phyloP scores from a whole-genome alignment of 768 basidiomycete species.

The Pleurotus citrinopileatus region DNA sequence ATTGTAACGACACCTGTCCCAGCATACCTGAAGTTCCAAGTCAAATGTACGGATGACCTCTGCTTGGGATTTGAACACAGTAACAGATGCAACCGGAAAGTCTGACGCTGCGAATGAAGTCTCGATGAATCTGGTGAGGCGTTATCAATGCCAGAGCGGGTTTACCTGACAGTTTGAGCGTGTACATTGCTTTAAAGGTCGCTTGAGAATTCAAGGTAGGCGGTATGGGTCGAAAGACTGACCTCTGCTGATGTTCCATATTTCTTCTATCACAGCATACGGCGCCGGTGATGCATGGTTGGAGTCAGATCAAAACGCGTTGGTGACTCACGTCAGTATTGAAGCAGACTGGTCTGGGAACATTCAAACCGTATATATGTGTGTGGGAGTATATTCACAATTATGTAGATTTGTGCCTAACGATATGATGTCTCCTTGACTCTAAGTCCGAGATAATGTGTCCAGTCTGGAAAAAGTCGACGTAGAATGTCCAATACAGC shows the following conservation, averaged over 20 bases:
- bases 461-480: too few relatives aligned
- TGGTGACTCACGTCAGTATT: too few relatives aligned
- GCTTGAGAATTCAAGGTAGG: not conserved
- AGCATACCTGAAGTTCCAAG: conserved; percentile 45
- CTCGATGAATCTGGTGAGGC: conserved; percentile 15
- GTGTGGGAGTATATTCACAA: too few relatives aligned
- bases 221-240: not conserved
- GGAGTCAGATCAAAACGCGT: too few relatives aligned
- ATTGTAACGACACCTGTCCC: not conserved
- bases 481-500: not conserved
- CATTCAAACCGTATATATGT: too few relatives aligned
- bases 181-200: not conserved
- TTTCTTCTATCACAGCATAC: too few relatives aligned
- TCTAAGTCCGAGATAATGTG: too few relatives aligned
- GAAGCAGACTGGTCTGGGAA: too few relatives aligned
- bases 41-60: conserved; percentile 53
- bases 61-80: conserved; percentile 54
- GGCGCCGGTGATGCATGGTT: too few relatives aligned
- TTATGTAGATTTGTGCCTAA: too few relatives aligned
- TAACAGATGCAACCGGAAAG: conserved; percentile 49
- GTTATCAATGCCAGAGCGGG: not conserved
- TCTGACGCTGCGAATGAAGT: conserved; percentile 31
- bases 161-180: not conserved
- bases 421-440: too few relatives aligned
- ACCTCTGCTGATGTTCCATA: too few relatives aligned